These are phyloP conservation scores for Trichophyton mentagrophytes DNA, from an alignment of 2,329 filamentous ascomycete species.

Conservation along the genomic window DNA sequence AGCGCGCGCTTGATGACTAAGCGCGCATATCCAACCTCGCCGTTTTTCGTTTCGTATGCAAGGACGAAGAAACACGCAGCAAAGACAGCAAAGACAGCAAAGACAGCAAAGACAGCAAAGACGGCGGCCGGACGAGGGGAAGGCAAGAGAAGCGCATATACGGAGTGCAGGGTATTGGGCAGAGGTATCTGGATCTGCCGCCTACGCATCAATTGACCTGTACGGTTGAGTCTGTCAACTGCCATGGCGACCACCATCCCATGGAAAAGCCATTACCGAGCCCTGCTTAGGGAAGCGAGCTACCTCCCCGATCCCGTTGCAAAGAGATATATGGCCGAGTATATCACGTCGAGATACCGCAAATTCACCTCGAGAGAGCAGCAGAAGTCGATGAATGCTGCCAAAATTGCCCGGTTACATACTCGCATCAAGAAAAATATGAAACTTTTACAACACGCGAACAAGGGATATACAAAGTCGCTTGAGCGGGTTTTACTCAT, in stretches of 20 bases:
- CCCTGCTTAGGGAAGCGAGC: conserved; percentile 45
- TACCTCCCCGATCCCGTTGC: conserved; percentile 49
- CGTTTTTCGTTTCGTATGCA: background rate
- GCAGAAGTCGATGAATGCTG: background rate
- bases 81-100: background rate
- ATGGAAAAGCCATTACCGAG: conserved; percentile 40
- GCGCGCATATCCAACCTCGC: background rate
- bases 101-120: background rate
- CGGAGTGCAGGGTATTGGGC: background rate
- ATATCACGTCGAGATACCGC: conserved; percentile 39
- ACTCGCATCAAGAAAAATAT: conserved; percentile 27
- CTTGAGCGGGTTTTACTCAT: conserved; percentile 41
- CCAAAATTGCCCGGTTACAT: conserved; percentile 11
- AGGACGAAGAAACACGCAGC: background rate
- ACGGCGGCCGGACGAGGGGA: background rate
- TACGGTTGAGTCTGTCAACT: background rate
- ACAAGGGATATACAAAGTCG: conserved; percentile 40
- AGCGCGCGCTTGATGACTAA: conserved; percentile 9
- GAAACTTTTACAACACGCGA: conserved; percentile 39
- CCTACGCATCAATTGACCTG: background rate
- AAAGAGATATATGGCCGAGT: conserved; percentile 36
- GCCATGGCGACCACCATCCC: conserved; percentile 5
- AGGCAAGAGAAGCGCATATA: background rate
- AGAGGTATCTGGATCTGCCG: no score
- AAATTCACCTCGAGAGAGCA: conserved; percentile 19